Percentiles rank a stretch among this genome's conserved stretches.
Conservation (phyloP, 352 stramenopile genomes). For the Elongisporangium undulatum region DNA sequence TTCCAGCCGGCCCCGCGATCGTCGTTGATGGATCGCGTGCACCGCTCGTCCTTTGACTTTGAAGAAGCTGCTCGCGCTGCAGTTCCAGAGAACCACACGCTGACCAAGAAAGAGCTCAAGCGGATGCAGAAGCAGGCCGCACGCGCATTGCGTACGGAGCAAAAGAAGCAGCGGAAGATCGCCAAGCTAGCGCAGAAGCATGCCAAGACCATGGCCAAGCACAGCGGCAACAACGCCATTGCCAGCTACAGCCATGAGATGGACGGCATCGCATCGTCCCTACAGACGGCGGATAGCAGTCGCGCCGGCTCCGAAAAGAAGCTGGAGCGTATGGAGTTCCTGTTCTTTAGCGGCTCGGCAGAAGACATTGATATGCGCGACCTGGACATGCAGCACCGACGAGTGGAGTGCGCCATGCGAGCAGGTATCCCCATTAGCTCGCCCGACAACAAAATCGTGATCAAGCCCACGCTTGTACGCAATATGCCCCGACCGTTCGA, state of each 20-base stretch:
- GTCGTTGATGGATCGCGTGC: neutral
- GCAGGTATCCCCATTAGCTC: slow-evolving; percentile 5
- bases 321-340: slow-evolving; percentile 35
- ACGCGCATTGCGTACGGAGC: slow-evolving; percentile 18
- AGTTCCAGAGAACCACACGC: slow-evolving; percentile 1
- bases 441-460: slow-evolving; percentile 20
- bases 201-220: slow-evolving; percentile 8
- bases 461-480: slow-evolving; percentile 38
- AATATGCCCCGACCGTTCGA: slow-evolving; percentile 36
- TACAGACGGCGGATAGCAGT: neutral
- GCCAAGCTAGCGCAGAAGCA: slow-evolving; percentile 17
- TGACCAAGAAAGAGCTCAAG: slow-evolving; percentile 23
- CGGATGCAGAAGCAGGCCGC: slow-evolving; percentile 27
- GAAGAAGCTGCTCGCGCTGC: slow-evolving; percentile 3
- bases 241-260: neutral
- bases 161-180: slow-evolving; percentile 28
- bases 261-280: neutral
- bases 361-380: slow-evolving; percentile 29
- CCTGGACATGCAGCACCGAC: slow-evolving; percentile 21
- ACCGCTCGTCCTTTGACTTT: neutral
- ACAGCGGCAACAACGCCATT: slow-evolving; percentile 6
- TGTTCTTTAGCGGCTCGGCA: slow-evolving; percentile 45
- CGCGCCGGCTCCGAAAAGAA: neutral
- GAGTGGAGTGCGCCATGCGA: slow-evolving; percentile 7
- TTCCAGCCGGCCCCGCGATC: neutral